Evolutionary conservation across 176 grass and related monocot genomes (phyloP), one percentile per base, ranked within the genome.

Genomic region (Cenchrus purpureus): DNA sequence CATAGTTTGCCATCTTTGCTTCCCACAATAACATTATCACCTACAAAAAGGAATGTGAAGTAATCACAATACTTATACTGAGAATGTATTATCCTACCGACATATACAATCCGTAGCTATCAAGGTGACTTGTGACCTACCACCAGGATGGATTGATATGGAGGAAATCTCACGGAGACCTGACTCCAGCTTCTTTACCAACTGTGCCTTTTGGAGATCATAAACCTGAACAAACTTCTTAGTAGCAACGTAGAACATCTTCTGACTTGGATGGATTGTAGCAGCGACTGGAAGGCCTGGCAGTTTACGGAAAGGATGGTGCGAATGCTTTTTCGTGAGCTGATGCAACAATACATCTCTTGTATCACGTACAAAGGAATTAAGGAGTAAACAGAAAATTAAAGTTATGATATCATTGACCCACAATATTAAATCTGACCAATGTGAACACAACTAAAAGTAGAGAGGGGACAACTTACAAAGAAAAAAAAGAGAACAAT

Each of bases 1-100:
- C 97, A 97, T 74, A 99, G 37, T 90, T 97, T 99, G 40, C 97
- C 97, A 76, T 99, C 97, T 86, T 86, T 97, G 86, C 97, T 99
- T 59, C 97, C 97, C 8, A 96, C 97, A 49, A 99, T 91, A 88
- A 99, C 71, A 88, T 99, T 95, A 91, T 97, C 97, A 81, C 97
- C 97, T 99, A 85, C 42, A 88, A 19, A 50, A 57, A 71, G 14
- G 65, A 92, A 65, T 68, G 11, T 31, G 13, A 75, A 76, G 20
- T 61, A 8, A 76, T 65, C 71, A 76, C 10, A n/a, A 43, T 31
- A 71, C 29, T 31, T 52, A 77, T 45, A 19, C 3, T 40, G 6
- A 58, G 11, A 17, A 25, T 82, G 50, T 77, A 71, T 17, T 28
- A 48, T 28, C 12, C 42, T 78, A 78, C 56, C 31, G 43, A 40